Evolutionary conservation across 2,329 filamentous ascomycete species (phyloP).

Genomic region (Talaromyces sp.): DNA sequence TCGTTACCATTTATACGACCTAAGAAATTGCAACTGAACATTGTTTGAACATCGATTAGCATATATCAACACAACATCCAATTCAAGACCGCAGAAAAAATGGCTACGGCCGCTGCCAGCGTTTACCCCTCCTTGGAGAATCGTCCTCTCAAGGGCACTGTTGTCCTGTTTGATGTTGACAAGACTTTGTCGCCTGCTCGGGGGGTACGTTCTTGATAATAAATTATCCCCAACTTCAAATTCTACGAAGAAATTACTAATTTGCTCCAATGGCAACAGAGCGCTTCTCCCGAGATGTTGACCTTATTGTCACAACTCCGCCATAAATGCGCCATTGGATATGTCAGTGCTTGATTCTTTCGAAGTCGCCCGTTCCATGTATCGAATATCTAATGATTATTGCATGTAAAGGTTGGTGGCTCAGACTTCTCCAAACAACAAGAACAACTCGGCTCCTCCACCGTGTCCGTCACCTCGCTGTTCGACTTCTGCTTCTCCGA

Average conservation of each 20-base stretch:
- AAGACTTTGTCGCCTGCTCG: conserved; percentile 83
- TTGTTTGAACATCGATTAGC: neutral
- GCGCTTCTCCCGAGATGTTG: conserved; percentile 76
- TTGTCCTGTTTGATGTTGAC: conserved; percentile 95
- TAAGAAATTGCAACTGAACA: neutral
- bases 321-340: conserved; percentile 83
- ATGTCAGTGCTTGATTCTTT: conserved; percentile 45
- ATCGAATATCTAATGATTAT: neutral
- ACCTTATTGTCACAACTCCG: conserved; percentile 73
- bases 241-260: neutral
- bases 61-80: neutral
- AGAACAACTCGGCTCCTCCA: conserved; percentile 77
- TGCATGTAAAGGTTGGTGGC: conserved; percentile 62
- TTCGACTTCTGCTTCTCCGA: conserved; percentile 99
- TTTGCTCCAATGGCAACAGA: conserved; percentile 41
- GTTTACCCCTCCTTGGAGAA: conserved; percentile 71
- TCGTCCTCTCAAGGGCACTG: conserved; percentile 86
- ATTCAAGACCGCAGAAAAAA: conserved; percentile 15
- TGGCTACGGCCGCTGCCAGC: conserved; percentile 30
- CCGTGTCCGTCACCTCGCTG: conserved; percentile 69
- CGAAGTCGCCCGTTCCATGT: neutral
- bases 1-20: neutral
- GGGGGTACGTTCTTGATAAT: conserved; percentile 53
- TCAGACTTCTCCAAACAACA: conserved; percentile 92
- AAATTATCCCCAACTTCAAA: conserved; percentile 8